These are phyloP conservation scores for Cystobasidiaceae sp. DNA, from an alignment of 1,284 basidiomycete genomes.

Conservation along the genomic window DNA sequence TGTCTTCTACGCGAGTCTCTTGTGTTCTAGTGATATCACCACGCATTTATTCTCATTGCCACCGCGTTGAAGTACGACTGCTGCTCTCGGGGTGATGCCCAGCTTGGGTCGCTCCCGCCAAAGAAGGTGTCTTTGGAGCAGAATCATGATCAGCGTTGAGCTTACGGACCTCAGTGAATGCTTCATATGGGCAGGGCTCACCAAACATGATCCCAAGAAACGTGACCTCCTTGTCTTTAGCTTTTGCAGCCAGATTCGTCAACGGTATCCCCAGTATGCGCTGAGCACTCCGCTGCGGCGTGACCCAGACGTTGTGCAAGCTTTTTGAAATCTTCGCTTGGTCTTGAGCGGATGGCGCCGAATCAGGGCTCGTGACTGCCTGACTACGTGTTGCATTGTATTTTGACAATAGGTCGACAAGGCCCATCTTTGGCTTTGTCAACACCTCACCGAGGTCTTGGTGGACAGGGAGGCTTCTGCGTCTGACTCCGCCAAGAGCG, in stretches of 20 bases:
- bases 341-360: neutral
- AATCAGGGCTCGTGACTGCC: neutral
- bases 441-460: conserved; percentile 1
- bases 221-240: conserved; percentile 11
- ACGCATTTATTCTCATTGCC: conserved; percentile 33
- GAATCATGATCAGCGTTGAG: too few species aligned
- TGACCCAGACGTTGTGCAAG: neutral
- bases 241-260: conserved; percentile 24
- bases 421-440: conserved; percentile 5
- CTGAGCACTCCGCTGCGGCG: neutral
- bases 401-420: neutral
- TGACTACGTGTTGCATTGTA: too few species aligned
- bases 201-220: conserved; percentile 39
- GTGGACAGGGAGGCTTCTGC: neutral
- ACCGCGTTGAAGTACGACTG: conserved; percentile 37
- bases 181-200: too few species aligned
- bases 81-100: conserved; percentile 31
- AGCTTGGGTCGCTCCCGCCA: conserved; percentile 35
- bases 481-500: neutral
- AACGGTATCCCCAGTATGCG: neutral
- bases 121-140: conserved; percentile 41
- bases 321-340: neutral
- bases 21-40: conserved; percentile 33
- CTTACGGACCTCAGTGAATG: too few species aligned
- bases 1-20: too few species aligned